Base-by-base conservation (phyloP, 306 rosid genomes). In the Cicer judaicum region DNA sequence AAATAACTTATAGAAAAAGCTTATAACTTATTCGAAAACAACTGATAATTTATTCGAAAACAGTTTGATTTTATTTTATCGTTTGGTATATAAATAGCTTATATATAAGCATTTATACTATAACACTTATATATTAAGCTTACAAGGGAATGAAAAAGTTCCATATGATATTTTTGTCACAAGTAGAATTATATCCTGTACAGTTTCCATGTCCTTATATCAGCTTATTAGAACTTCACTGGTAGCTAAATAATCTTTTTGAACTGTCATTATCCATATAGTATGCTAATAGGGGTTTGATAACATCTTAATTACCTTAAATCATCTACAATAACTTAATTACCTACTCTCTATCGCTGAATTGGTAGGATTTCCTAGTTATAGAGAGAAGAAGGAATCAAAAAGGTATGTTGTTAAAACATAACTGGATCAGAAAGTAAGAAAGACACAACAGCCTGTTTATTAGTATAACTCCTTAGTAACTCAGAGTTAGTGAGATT, bases 191-290 rank as follows among this genome's bases (percentile, higher is more conserved):
- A 5, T 21, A 52, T 52, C 13, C 9, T 46, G 18, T 38, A 1
- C 15, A 44, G 42, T 44, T 44, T 76, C 34, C 41, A 34, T n/a
- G 38, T 50, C 61, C 41, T 46, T 68, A 12, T 38, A 57, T 59
- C 16, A 40, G 76, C 63, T 16, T 46, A 44, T 44, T 55, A 29
- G 48, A 66, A 56, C 43, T 44, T 77, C 60, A 44, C 50, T 15
- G 0, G 41, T 16, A 15, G 7, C 11, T 67, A 46, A 67, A 1
- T 10, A 53, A 24, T 66, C 24, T 11, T 46, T 64, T 67, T 21
- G 41, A 55, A 43, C 8, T 42, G 52, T 42, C 39, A 5, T 42
- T 24, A 2, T 62, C 6, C 14, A 34, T 61, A 7, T 38, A 38
- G 14, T 47, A 21, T 49, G 40, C 62, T 21, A 64, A 21, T 64